A percentile compares a stretch with the other conserved stretches of the same genome.
Evolutionary conservation across 2,329 filamentous ascomycete species (phyloP).

Genomic region (Fusarium albosuccineum): DNA sequence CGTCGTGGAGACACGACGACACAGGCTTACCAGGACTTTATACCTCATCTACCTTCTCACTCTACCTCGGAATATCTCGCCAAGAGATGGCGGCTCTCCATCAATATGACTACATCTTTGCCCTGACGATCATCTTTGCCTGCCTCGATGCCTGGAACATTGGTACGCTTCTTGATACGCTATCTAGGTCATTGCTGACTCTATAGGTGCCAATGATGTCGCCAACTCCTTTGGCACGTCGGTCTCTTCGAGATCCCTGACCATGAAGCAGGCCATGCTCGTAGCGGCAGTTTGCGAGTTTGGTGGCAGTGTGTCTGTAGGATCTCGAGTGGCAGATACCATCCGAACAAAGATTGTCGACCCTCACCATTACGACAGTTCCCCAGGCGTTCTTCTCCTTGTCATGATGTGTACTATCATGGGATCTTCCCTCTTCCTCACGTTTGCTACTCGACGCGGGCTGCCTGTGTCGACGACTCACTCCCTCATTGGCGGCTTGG

Average conservation of each 20-base stretch:
- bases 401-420: constrained; percentile 68
- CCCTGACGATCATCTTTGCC: constrained; percentile 67
- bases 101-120: constrained; percentile 69
- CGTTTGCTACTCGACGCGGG: constrained; percentile 63
- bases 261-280: constrained; percentile 71
- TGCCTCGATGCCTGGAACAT: constrained; percentile 72
- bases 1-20: constrained; percentile 34
- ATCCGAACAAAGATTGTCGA: constrained; percentile 68
- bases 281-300: constrained; percentile 72
- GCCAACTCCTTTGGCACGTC: constrained; percentile 81
- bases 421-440: constrained; percentile 65
- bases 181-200: constrained; percentile 9
- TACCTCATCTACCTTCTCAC: background rate
- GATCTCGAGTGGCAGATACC: constrained; percentile 70
- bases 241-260: constrained; percentile 76
- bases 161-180: constrained; percentile 50
- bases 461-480: constrained; percentile 68
- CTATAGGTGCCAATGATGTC: constrained; percentile 72
- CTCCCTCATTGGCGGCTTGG: constrained; percentile 60
- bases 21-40: background rate
- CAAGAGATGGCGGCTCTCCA: constrained; percentile 54
- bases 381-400: constrained; percentile 66
- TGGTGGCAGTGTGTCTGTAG: constrained; percentile 69
- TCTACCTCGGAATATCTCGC: background rate
- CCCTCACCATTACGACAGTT: constrained; percentile 64